Evolutionary conservation across 129 eudicot genomes (phyloP), one percentile per base, ranked within the genome.

Genomic region (Saussurea involucrata): DNA sequence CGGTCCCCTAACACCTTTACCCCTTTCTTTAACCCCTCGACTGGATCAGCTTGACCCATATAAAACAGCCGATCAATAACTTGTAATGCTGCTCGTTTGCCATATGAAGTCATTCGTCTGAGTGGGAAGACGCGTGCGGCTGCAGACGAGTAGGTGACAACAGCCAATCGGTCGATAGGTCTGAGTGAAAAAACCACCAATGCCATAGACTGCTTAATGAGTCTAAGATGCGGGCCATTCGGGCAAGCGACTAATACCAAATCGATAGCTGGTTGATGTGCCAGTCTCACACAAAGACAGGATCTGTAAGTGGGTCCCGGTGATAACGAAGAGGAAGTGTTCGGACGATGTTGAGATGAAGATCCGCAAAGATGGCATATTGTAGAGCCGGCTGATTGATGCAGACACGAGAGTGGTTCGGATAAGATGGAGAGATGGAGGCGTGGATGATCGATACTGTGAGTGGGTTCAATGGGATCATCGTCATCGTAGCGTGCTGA

Each of bases 101-200:
- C 98, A 22, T 86, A 87, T 22, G 96, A 80, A 7, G 97, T 91
- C 98, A 94, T 94, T 46, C 98, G 87, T 69, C 88, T 78, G 0
- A 94, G 90, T 5, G 98, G 97, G 80, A 91, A 91, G 22, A 91
- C 85, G 0, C 97, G 91, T 6, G 97, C 90, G 37, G 97, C 98
- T 55, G 90, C 78, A 5, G 93, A 93, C 0, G 98, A 94, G 89
- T 87, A 89, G 25, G 97, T 85, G 49, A 89, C 97, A 24, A 94
- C 91, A 13, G 98, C 96, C 75, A 94, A 68, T 8, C 98, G 90
- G 65, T 94, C 98, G 67, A 86, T 73, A 7, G 97, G 92, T 22
- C 98, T 85, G 25, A 94, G 85, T 13, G 97, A 87, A 73, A 83
- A 87, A 34, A 94, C 96, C 9, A 85, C 98, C 40, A 91, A 72